phyloP scores from a whole-genome alignment of 2,329 filamentous ascomycete genomes.

The Diplodia scrobiculata region DNA sequence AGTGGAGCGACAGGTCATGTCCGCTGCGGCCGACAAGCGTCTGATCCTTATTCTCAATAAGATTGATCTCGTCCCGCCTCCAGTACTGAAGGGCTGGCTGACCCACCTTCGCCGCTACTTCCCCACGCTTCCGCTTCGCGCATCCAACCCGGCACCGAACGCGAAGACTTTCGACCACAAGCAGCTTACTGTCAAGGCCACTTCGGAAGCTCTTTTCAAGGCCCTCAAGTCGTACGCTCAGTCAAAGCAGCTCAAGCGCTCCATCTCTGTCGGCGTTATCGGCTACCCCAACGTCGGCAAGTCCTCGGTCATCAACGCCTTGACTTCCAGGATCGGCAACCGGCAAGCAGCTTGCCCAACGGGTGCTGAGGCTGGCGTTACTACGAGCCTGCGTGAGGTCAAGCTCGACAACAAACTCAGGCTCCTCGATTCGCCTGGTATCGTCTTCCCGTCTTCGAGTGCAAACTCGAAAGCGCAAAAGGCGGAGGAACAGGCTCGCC shows the following conservation, averaged over 20 bases:
- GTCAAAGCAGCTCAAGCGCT: constrained; percentile 79
- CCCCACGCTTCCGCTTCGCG: constrained; percentile 85
- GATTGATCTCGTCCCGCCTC: constrained; percentile 83
- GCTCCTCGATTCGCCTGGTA: constrained; percentile 89
- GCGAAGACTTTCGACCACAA: constrained; percentile 92
- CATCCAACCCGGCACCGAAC: constrained; percentile 78
- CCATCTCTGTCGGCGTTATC: constrained; percentile 88
- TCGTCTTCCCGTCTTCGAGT: constrained; percentile 78
- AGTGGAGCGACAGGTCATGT: constrained; percentile 87
- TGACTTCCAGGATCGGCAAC: constrained; percentile 74
- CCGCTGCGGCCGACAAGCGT: constrained; percentile 80
- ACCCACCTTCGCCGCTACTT: constrained; percentile 82
- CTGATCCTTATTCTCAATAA: constrained; percentile 94
- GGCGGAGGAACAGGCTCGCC: constrained; percentile 75
- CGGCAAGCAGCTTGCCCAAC: constrained; percentile 73
- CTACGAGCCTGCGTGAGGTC: constrained; percentile 81
- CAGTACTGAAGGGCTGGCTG: constrained; percentile 83
- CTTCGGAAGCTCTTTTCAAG: constrained; percentile 80
- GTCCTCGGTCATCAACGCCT: constrained; percentile 92
- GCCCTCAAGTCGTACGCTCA: constrained; percentile 88
- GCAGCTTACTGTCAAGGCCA: constrained; percentile 81
- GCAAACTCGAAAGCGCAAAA: constrained; percentile 49
- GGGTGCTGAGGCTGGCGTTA: constrained; percentile 89
- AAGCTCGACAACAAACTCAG: constrained; percentile 95
- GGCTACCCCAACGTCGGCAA: constrained; percentile 97